Percentiles rank a stretch among this genome's conserved stretches.
These are phyloP conservation scores for Paragyromitra xinjiangensis DNA, from an alignment of 495 filamentous ascomycete genomes.

Conservation along the genomic window DNA sequence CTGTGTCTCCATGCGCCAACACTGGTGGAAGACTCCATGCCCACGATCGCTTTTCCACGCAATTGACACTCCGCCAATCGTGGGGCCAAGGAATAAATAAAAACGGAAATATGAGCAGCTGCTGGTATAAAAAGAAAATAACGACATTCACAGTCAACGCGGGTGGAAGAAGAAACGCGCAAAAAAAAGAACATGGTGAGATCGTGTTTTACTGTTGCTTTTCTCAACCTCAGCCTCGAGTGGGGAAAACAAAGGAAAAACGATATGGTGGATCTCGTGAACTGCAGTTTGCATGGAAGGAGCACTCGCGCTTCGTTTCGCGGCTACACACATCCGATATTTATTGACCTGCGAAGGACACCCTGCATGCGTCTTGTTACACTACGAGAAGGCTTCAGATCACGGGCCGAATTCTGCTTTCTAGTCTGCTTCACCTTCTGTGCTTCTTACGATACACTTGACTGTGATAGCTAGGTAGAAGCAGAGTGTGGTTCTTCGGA, in stretches of 20 bases:
- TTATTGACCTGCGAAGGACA: constrained; percentile 28
- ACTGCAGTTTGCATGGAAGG: constrained; percentile 41
- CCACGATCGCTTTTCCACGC: constrained; percentile 34
- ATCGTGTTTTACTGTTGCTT: constrained; percentile 46
- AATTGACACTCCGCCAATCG: constrained; percentile 33
- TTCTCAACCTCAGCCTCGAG: constrained; percentile 29
- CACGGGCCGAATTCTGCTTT: constrained; percentile 30
- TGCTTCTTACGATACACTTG: constrained; percentile 8
- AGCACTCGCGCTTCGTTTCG: constrained; percentile 29
- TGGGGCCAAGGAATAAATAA: constrained; percentile 36
- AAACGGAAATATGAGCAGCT: constrained; percentile 12
- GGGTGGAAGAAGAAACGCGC: constrained; percentile 22
- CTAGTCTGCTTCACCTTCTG: not conserved
- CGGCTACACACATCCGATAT: constrained; percentile 48
- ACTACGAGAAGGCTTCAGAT: constrained; percentile 43
- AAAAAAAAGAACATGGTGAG: constrained; percentile 30
- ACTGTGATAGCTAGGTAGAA: not conserved
- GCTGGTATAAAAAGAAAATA: constrained; percentile 27
- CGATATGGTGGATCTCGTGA: constrained; percentile 40
- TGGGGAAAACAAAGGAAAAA: constrained; percentile 40
- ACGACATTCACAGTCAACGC: not conserved
- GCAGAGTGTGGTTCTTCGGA: not conserved
- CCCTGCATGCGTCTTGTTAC: constrained; percentile 47
- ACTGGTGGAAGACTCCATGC: constrained; percentile 33
- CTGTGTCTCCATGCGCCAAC: constrained; percentile 21